Percentiles rank a stretch among this genome's conserved stretches.
These are phyloP conservation scores for Grammothele lineata DNA, from an alignment of 768 basidiomycete genomes.

Conservation along the genomic window DNA sequence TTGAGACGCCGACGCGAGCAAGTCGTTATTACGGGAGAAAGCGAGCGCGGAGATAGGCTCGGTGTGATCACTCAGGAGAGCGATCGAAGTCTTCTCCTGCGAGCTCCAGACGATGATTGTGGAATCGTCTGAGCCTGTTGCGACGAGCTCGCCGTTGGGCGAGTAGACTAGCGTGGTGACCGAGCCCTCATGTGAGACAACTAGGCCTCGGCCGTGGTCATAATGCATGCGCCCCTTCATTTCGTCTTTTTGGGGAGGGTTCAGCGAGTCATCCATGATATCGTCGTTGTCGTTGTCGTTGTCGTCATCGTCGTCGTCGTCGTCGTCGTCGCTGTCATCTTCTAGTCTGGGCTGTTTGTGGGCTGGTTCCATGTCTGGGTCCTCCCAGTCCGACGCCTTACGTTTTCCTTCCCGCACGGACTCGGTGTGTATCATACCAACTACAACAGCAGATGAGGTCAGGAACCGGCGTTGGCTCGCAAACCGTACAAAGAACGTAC, in stretches of 20 bases:
- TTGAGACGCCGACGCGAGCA: constrained; percentile 7
- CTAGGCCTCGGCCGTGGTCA: background rate
- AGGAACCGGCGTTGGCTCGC: no score
- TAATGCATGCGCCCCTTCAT: background rate
- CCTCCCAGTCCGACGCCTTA: no score
- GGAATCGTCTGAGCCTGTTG: constrained; percentile 11
- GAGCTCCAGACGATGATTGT: constrained; percentile 12
- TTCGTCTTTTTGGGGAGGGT: background rate
- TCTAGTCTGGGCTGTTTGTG: background rate
- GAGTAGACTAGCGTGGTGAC: constrained; percentile 36
- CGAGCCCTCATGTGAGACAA: background rate
- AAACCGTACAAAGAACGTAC: no score
- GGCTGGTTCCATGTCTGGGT: background rate
- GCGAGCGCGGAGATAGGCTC: constrained; percentile 30
- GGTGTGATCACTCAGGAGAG: constrained; percentile 17
- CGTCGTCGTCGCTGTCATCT: background rate
- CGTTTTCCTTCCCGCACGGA: no score
- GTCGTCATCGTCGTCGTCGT: background rate
- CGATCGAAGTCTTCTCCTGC: constrained; percentile 13
- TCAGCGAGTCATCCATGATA: no score
- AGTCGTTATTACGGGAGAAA: constrained; percentile 10
- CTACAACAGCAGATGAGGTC: no score
- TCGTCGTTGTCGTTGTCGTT: no score
- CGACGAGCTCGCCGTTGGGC: constrained; percentile 26
- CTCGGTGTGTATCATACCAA: no score